Base-by-base conservation (phyloP, 495 filamentous ascomycete genomes). In the Penicillium salamii region DNA sequence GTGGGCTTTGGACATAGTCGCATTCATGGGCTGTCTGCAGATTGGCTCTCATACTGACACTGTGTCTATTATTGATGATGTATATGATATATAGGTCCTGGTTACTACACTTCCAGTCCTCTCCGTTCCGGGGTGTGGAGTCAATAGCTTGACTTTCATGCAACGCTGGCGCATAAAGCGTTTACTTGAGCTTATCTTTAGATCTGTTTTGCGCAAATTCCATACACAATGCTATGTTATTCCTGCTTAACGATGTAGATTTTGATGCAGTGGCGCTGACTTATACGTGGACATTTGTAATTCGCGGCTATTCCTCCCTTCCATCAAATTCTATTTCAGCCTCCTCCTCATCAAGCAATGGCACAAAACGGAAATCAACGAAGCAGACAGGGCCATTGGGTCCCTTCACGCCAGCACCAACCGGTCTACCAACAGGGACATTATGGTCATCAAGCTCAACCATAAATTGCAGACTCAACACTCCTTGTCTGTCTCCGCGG, bases 401-500 rank as follows among this genome's bases (percentile, higher is more conserved):
- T 33, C 43, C 39, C 26, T 54, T 57, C 9, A 59, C 33, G 13
- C 61, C 57, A 50, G 54, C 59, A 24, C 55, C 59, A 14, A 59
- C 40, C 17, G 63, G 37, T 13, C 58, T 61, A 5, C 57, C 62
- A 26, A 42, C 57, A 40, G 61, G 63, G 5, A 59, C 61, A 21
- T 61, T 52, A 9, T 46, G 34, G 20, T 66, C 70, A 45, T 81
- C 80, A 12, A 87, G 68, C 63, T 96, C 90, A 28, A 98, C 85
- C 90, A 98, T 95, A 57, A 98, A 96, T 67, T 98, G 93, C 61
- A 97, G 71, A 66, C 89, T 97, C 52, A 98, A 67, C 13, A 97
- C 91, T 0, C 93, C 93, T 65, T 90, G 86, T 9, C 78, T 74
- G 72, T 98, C 93, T 5, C 88, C 83, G 5, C 93, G 76, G 49